phyloP scores from a whole-genome alignment of 2,329 filamentous ascomycete species.

The Balansia obtecta region DNA sequence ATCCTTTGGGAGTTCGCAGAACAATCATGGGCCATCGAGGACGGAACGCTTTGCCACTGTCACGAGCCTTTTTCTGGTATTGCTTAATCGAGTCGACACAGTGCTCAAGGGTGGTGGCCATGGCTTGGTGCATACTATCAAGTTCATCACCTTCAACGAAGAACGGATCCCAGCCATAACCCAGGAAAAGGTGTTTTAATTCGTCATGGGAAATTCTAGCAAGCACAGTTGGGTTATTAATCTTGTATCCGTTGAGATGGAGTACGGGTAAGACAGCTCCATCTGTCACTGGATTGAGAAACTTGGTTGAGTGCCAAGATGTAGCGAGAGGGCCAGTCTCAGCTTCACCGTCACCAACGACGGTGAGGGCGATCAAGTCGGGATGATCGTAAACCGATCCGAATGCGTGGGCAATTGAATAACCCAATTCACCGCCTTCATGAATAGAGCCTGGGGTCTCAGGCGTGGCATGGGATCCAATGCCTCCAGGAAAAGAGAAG shows the following conservation, averaged over 20 bases:
- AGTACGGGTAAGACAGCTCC: slow-evolving; percentile 67
- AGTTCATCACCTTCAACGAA: slow-evolving; percentile 68
- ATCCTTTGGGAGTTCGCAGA: slow-evolving; percentile 66
- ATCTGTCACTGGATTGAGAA: slow-evolving; percentile 66
- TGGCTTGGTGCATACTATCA: slow-evolving; percentile 68
- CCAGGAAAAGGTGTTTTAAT: slow-evolving; percentile 54
- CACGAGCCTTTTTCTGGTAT: slow-evolving; percentile 59
- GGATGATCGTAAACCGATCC: slow-evolving; percentile 67
- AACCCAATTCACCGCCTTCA: slow-evolving; percentile 73
- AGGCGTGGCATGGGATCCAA: slow-evolving; percentile 66
- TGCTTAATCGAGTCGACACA: slow-evolving; percentile 57
- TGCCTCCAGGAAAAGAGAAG: slow-evolving; percentile 71
- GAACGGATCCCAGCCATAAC: slow-evolving; percentile 70
- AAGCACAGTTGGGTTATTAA: slow-evolving; percentile 66
- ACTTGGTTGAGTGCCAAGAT: slow-evolving; percentile 73
- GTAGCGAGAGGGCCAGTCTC: slow-evolving; percentile 71
- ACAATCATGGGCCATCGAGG: slow-evolving; percentile 71
- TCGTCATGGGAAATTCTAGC: slow-evolving; percentile 65
- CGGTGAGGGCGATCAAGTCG: slow-evolving; percentile 60
- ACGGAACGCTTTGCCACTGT: slow-evolving; percentile 55
- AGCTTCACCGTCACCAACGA: slow-evolving; percentile 72
- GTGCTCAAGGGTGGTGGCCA: slow-evolving; percentile 64
- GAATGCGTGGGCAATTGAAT: slow-evolving; percentile 68
- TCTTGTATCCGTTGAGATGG: slow-evolving; percentile 76
- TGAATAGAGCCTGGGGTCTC: slow-evolving; percentile 68